Base-by-base conservation (phyloP, 441 rosid genomes). In the Erysimum cheiri region DNA sequence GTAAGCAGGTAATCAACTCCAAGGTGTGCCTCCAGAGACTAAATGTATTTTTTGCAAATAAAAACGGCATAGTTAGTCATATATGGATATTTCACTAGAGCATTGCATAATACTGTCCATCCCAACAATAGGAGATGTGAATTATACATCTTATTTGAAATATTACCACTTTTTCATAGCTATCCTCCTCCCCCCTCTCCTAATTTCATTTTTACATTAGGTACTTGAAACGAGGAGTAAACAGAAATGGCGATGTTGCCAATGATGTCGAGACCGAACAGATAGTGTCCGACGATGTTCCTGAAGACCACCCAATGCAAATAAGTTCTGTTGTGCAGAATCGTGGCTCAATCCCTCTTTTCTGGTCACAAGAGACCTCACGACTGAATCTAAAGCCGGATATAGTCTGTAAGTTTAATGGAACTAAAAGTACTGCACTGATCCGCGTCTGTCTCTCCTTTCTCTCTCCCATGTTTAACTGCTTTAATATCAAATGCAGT, bases 351-450 rank as follows among this genome's bases (percentile, higher is more conserved):
- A 96, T 96, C 71, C 99, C 99, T 40, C 89, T 96, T 31, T 91
- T 90, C 64, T 96, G 99, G 99, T 91, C 99, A 36, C 99, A 96
- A 65, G 98, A 96, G 84, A 96, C 99, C 60, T 96, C 99, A n/a
- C 86, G 96, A 26, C 82, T 96, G 90, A 96, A 88, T 85, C 54
- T 96, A 57, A 96, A 89, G 78, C 99, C 99, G 9, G 98, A 91
- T 78, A 96, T 96, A 44, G 87, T 87, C 69, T 67, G 99, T 96
- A 88, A 76, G 94, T 76, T 28, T 69, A 59, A 49, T 57, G 64
- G 36, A 35, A 33, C 61, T 46, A 49, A 8, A 54, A 31, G 26
- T 55, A 17, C 64, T 77, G 54, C 75, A 24, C 57, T 78, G 26
- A 52, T 49, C 65, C 43, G 35, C 35, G 31, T 14, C n/a, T 64